Conservation (phyloP, 179 eudicot species). For the Actinidia arguta region DNA sequence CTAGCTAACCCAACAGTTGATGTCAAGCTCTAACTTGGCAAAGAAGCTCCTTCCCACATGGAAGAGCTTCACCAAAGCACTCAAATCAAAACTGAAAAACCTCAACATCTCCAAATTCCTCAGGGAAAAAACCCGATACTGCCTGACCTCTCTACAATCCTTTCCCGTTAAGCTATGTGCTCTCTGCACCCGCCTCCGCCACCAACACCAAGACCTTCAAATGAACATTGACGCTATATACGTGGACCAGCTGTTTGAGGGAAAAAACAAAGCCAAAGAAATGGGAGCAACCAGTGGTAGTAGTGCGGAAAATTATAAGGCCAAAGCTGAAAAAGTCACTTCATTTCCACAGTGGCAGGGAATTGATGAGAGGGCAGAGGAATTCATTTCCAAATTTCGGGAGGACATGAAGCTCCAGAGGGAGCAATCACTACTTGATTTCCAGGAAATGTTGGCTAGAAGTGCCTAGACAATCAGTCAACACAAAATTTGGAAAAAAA, state of each 20-base stretch:
- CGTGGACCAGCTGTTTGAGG: constrained; percentile 47
- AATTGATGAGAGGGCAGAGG: constrained; percentile 83
- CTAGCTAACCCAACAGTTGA: constrained; percentile 13
- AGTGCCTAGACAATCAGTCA: constrained; percentile 31
- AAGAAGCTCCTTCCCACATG: constrained; percentile 44
- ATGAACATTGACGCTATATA: constrained; percentile 37
- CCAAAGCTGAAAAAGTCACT: not conserved
- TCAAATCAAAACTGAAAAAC: constrained; percentile 25
- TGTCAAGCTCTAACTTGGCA: constrained; percentile 37
- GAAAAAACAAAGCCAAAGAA: not conserved
- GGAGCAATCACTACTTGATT: constrained; percentile 66
- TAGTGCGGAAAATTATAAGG: not conserved
- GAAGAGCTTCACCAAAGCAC: constrained; percentile 36
- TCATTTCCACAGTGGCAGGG: constrained; percentile 38
- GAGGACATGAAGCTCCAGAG: constrained; percentile 65
- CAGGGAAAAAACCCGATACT: constrained; percentile 12
- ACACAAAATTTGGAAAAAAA: not conserved
- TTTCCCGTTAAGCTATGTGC: constrained; percentile 4
- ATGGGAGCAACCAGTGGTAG: not conserved
- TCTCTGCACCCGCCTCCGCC: constrained; percentile 20
- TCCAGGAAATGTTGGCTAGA: constrained; percentile 73
- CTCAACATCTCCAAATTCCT: constrained; percentile 14
- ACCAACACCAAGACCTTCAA: constrained; percentile 20
- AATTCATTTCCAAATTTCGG: constrained; percentile 64
- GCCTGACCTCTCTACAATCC: not conserved